Evolutionary conservation across 2,329 filamentous ascomycete genomes (phyloP), one percentile per base, ranked within the genome.

Genomic region (Thelonectria olida): DNA sequence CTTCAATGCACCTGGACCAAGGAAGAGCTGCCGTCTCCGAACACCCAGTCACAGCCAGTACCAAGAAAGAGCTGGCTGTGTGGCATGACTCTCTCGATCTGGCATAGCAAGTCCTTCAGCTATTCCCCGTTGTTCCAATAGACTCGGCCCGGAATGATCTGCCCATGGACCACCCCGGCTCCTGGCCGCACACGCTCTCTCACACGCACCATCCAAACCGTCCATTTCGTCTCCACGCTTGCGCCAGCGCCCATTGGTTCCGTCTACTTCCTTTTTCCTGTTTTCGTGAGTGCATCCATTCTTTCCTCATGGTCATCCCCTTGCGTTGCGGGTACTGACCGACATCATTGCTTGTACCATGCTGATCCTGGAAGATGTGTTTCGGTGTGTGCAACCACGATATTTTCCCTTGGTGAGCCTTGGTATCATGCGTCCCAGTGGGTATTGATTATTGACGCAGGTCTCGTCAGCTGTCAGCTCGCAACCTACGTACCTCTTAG

Each of bases 71-170:
- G 47, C 44, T 45, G 48, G 47, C 44, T 45, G 48, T 54, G 45
- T 61, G 45, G 58, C 49, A 65, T 68, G 62, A 64, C 52, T 65
- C 59, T 57, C 47, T 54, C 56, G 54, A 51, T 63, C 57, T 65
- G 44, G 51, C 48, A 56, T 68, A 69, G 67, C 47, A 48, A 25
- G 41, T 22, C 48, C 54, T 28, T 67, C 67, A 69, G 65, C 66
- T 69, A 58, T 64, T 61, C 64, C 58, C 31, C 58, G 53, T 53
- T 60, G 52, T 34, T 53, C 65, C 64, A 67, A 68, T 64, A 60
- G 68, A 61, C 67, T 67, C 58, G 62, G 57, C 55, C 58, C 53
- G 54, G 67, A 63, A 66, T 67, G 66, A 68, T 67, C 66, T 68
- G 54, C 61, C 61, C 67, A 67, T 65, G 56, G 64, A 63, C 60